Base-by-base conservation (phyloP, 768 basidiomycete species). In the Lentinula sp. region DNA sequence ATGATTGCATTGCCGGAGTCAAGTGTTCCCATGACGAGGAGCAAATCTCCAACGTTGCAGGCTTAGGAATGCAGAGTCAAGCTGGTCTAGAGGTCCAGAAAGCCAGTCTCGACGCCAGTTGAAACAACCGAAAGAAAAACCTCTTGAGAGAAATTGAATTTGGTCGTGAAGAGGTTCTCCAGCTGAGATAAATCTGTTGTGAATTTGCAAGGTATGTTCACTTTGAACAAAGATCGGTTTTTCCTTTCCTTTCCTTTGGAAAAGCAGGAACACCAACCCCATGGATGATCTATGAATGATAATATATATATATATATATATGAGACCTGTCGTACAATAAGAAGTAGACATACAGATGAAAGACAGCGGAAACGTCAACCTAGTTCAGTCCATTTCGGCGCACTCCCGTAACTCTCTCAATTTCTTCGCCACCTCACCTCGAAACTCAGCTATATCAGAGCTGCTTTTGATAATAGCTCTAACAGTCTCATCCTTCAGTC, bases 381-480 rank as follows among this genome's bases (percentile, higher is more conserved):
- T 39, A 18, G n/a, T 48, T 71, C 70, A 73, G 52, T 77, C 77
- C 52, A 75, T 74, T 78, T 84, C 88, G 4, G 87, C 85, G 68
- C 87, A 87, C 60, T 85, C 84, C 66, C 83, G 81, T 42, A 92
- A 75, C 64, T 87, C 82, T 65, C 81, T 79, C 32, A 93, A 78
- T 66, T 86, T 84, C 58, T 81, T 81, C 46, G 89, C 88, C 11
- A 91, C 84, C 61, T 88, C 87, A 58, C 87, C 83, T 72, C 91
- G 91, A 77, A 93, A 92, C 67, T 84, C 80, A 15, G 85, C 88
- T 39, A 92, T 89, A 63, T 93, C 91, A 63, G 88, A 89, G 66
- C 88, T 88, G 70, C 87, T 91, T 78, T 91, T 93, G 61, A 89
- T 82, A 62, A 93, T 90, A 16, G 87, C 87, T 0, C 89, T 84